Percentiles rank a stretch among this genome's conserved stretches.
Conservation (phyloP, 2,329 filamentous ascomycete species). For the Aureobasidium mangrovei region DNA sequence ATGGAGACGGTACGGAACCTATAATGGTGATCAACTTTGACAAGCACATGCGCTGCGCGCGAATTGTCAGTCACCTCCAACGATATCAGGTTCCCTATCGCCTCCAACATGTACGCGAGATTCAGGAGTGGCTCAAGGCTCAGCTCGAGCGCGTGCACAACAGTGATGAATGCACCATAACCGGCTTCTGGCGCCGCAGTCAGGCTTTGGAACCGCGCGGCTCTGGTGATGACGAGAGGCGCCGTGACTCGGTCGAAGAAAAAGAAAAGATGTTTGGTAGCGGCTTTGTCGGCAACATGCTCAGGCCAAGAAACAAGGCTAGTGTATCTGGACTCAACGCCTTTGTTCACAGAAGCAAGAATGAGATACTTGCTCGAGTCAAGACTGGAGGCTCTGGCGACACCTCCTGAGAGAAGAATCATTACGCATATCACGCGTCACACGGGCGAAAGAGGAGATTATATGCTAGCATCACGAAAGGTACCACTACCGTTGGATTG, state of each 20-base stretch:
- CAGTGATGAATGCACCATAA: constrained; percentile 52
- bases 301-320: not conserved
- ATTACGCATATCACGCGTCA: too few species aligned
- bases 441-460: not conserved
- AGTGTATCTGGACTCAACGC: constrained; percentile 2
- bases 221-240: not conserved
- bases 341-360: not conserved
- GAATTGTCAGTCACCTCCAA: constrained; percentile 91
- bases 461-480: not conserved
- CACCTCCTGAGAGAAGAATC: not conserved
- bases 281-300: constrained; percentile 2
- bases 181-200: constrained; percentile 72
- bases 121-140: constrained; percentile 85
- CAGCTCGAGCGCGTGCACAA: constrained; percentile 70
- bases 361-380: not conserved
- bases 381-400: not conserved
- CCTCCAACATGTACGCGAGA: constrained; percentile 70
- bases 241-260: not conserved
- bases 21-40: constrained; percentile 92
- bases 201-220: constrained; percentile 63
- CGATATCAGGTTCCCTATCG: constrained; percentile 92
- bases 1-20: constrained; percentile 50
- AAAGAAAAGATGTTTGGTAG: not conserved
- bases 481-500: not conserved
- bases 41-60: constrained; percentile 88